phyloP scores from a whole-genome alignment of 148 eudicot genomes.

The Spergularia marina region DNA sequence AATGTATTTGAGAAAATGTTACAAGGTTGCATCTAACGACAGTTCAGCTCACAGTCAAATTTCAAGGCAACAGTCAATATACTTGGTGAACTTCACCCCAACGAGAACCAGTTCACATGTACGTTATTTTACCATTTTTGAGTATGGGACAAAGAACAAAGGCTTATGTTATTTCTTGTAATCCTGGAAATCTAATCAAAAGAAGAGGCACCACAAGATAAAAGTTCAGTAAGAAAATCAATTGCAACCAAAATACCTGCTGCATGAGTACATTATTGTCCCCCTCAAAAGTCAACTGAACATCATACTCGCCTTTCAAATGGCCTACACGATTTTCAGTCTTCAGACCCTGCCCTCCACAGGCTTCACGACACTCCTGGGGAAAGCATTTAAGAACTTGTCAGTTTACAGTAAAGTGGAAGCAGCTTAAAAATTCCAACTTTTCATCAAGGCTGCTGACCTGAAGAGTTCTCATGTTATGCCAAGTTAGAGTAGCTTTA shows the following conservation, averaged over 20 bases:
- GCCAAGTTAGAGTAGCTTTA: slow-evolving; percentile 89
- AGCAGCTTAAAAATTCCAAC: slow-evolving; percentile 5
- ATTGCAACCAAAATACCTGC: slow-evolving; percentile 53
- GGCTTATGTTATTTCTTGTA: background rate
- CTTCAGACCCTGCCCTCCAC: slow-evolving; percentile 97
- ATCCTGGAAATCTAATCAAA: background rate
- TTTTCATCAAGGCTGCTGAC: slow-evolving; percentile 35
- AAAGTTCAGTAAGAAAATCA: background rate
- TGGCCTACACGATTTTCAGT: slow-evolving; percentile 92
- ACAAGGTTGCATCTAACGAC: background rate
- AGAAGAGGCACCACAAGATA: background rate
- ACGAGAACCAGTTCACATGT: background rate
- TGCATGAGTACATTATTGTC: slow-evolving; percentile 99
- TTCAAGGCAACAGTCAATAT: background rate
- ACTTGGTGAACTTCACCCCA: slow-evolving; percentile 2
- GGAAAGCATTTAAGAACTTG: background rate
- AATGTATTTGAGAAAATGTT: background rate
- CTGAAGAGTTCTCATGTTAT: slow-evolving; percentile 97
- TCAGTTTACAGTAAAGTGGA: background rate
- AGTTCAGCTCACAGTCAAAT: slow-evolving; percentile 1
- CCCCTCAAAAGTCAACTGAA: slow-evolving; percentile 92
- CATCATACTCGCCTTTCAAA: slow-evolving; percentile 86
- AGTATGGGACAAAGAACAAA: background rate
- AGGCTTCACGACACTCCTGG: slow-evolving; percentile 98
- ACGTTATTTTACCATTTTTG: background rate